Base-by-base conservation (phyloP, 2,329 filamentous ascomycete species). In the Aureobasidium sp. region DNA sequence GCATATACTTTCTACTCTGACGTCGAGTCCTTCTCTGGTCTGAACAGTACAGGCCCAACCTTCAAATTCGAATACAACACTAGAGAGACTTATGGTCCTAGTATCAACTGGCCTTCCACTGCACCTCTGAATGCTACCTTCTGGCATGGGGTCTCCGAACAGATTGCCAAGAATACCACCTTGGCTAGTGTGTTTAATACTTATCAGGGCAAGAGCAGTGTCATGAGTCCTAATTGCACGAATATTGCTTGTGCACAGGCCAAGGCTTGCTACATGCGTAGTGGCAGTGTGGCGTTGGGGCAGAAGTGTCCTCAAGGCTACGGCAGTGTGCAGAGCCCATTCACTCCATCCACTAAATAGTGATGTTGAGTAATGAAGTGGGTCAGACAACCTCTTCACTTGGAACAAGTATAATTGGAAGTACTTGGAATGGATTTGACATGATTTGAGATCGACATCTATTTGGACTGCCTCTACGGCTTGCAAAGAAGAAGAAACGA, bases 231-330 rank as follows among this genome's bases (percentile, higher is more conserved):
- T 0, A 79, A 80, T 44, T 84, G 82, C 64, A 80, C 79, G 2
- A 82, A 70, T 64, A 70, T 70, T 37, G 80, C 74, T 3, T 85
- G 83, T 68, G 77, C 78, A 2, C 67, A 72, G 51, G 82, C 82
- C 1, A 84, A 83, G 73, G 73, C 84, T 17, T 85, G 83, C 65
- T 85, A 85, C 67, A 85, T 85, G 74, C 72, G 83, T 41, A 80
- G 78, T 70, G 83, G 81, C 2, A 84, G 80, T 67, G 77, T 76
- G 26, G 77, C 79, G 0, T 67, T 85, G 55, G 82, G 82, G 0
- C 74, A 70, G 59, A 69, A 75, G 59, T 85, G 83, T 71, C 76
- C 78, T 3, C 80, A 81, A 66, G 82, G 82, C 34, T 77, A 76
- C 66, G 73, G 71, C 3, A 77, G 75, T 55, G 75, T 78, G 36